A percentile compares a stretch with the other conserved stretches of the same genome.
These are phyloP conservation scores for Aspergillus baeticus DNA, from an alignment of 495 filamentous ascomycete genomes.

Conservation along the genomic window DNA sequence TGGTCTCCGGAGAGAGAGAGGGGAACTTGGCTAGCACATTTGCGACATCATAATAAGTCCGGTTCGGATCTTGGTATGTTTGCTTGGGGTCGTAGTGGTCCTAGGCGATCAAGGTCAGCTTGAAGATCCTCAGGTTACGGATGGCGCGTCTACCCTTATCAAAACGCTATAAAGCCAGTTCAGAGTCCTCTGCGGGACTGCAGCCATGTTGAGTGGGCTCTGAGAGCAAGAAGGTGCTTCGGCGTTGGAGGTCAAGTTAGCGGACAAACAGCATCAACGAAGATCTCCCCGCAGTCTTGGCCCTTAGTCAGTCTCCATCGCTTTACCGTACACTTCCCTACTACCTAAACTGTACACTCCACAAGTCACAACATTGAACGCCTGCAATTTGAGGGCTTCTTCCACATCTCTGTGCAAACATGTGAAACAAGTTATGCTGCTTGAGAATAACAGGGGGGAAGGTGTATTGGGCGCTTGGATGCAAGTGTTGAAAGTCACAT, in stretches of 20 bases:
- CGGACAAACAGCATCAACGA: neutral
- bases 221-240: constrained; percentile 12
- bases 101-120: constrained; percentile 42
- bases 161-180: constrained; percentile 94
- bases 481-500: no score
- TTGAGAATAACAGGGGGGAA: no score
- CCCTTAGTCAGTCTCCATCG: constrained; percentile 2
- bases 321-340: neutral
- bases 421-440: no score
- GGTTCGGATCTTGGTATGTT: constrained; percentile 87
- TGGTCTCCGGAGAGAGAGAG: constrained; percentile 83
- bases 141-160: constrained; percentile 57
- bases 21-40: constrained; percentile 78
- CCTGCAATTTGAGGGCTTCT: no score
- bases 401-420: neutral
- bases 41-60: constrained; percentile 88
- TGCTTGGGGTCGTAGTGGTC: constrained; percentile 90
- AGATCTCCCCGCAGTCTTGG: constrained; percentile 12
- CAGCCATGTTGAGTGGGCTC: constrained; percentile 54
- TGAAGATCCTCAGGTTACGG: neutral
- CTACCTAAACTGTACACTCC: neutral
- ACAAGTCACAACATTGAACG: neutral
- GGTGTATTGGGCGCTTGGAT: no score
- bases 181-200: constrained; percentile 82
- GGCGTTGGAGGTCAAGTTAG: neutral